Percentiles rank a stretch among this genome's conserved stretches.
Evolutionary conservation across 2,329 filamentous ascomycete genomes (phyloP).

Genomic region (Didymella arachidicola): DNA sequence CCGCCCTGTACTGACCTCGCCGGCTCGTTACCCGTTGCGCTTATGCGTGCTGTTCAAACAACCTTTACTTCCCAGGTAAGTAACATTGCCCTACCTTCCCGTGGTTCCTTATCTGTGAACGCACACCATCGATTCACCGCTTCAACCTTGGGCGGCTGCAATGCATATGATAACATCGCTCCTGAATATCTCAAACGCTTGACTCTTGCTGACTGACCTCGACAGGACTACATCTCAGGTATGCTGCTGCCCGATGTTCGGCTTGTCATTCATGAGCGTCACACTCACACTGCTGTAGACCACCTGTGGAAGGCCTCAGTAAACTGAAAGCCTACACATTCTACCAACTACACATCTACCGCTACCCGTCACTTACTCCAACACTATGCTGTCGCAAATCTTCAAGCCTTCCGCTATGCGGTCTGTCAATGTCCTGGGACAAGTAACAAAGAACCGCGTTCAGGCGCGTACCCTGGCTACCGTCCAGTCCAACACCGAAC

Average conservation of each 20-base stretch:
- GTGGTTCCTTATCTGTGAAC: conserved; percentile 40
- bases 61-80: conserved; percentile 63
- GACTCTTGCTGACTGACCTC: conserved; percentile 47
- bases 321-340: conserved; percentile 58
- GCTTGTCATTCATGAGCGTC: conserved; percentile 25
- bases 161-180: conserved; percentile 19
- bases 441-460: conserved; percentile 54
- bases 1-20: conserved; percentile 38
- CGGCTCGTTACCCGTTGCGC: conserved; percentile 43
- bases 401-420: conserved; percentile 60
- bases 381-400: conserved; percentile 63
- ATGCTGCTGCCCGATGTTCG: conserved; percentile 41
- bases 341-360: conserved; percentile 19
- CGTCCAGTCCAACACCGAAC: conserved; percentile 73
- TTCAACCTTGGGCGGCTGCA: conserved; percentile 19
- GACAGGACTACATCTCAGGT: conserved; percentile 71
- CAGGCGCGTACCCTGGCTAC: conserved; percentile 67
- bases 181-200: conserved; percentile 15
- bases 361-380: conserved; percentile 29
- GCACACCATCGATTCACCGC: conserved; percentile 42
- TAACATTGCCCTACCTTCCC: conserved; percentile 20
- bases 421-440: conserved; percentile 55
- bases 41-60: conserved; percentile 61
- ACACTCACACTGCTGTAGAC: conserved; percentile 55
- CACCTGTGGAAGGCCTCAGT: conserved; percentile 73